These are phyloP conservation scores for Stagonosporopsis chrysanthemi DNA, from an alignment of 2,329 filamentous ascomycete genomes.

Conservation along the genomic window DNA sequence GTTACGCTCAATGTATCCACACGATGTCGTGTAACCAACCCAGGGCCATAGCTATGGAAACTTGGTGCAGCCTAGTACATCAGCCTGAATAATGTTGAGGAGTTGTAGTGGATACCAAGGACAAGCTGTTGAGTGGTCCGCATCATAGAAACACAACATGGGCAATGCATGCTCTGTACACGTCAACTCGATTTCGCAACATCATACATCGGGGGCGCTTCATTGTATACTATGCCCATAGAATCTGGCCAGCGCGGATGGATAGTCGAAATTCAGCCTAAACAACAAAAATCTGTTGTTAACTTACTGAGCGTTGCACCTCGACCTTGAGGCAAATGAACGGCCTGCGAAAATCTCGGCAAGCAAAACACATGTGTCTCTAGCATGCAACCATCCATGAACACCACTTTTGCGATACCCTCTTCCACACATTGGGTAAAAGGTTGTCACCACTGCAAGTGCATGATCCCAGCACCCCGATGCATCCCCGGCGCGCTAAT, in stretches of 20 bases:
- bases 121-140: constrained; percentile 1
- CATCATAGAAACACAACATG: constrained; percentile 5
- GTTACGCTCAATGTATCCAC: background rate
- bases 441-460: background rate
- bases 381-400: background rate
- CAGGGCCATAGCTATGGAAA: background rate
- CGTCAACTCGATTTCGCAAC: background rate
- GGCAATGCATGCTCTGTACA: constrained; percentile 3
- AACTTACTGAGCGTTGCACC: too few relatives aligned
- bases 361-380: too few relatives aligned
- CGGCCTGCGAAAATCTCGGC: background rate
- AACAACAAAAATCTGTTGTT: too few relatives aligned
- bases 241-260: background rate
- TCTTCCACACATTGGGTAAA: background rate
- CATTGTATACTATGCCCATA: background rate
- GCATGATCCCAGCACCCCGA: background rate
- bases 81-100: background rate
- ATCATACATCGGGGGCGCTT: background rate
- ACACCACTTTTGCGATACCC: background rate
- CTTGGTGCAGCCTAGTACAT: constrained; percentile 1
- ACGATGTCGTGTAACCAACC: background rate
- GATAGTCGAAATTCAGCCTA: too few relatives aligned
- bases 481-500: constrained; percentile 2
- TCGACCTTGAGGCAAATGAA: background rate
- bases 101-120: background rate